Percentiles rank a stretch among this genome's conserved stretches.
Evolutionary conservation across 805 yeast genomes (phyloP).

Genomic region (Cyberlindnera lachancei): DNA sequence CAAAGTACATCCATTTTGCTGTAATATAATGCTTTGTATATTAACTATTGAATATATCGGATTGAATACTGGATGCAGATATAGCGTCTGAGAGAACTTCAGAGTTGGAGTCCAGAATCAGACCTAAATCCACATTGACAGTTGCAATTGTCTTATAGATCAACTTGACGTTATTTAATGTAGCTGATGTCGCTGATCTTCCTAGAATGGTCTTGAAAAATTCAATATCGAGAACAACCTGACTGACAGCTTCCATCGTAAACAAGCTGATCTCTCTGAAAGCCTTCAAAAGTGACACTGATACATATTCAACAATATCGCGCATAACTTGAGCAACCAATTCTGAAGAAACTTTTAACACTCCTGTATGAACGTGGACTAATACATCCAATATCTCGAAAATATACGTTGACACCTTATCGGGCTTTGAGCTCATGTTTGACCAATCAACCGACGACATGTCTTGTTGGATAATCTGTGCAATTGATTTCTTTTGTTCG

Average conservation of each 20-base stretch:
- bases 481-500: slow-evolving; percentile 35
- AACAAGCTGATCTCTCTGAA: slow-evolving; percentile 38
- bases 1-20: too few species aligned
- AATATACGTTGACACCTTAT: slow-evolving; percentile 38
- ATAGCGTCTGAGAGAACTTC: slow-evolving; percentile 12
- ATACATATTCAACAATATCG: slow-evolving; percentile 35
- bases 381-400: slow-evolving; percentile 42
- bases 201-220: slow-evolving; percentile 33
- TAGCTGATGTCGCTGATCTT: slow-evolving; percentile 9
- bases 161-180: slow-evolving; percentile 15
- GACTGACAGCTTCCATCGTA: slow-evolving; percentile 41
- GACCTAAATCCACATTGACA: slow-evolving; percentile 6
- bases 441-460: slow-evolving; percentile 38
- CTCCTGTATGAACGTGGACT: slow-evolving; percentile 45
- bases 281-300: slow-evolving; percentile 28
- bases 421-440: slow-evolving; percentile 24
- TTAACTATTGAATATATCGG: slow-evolving; percentile 16
- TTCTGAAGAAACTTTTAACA: slow-evolving; percentile 39
- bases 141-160: slow-evolving; percentile 15
- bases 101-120: slow-evolving; percentile 5
- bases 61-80: slow-evolving; percentile 16
- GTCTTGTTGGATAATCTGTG: slow-evolving; percentile 33
- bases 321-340: slow-evolving; percentile 37
- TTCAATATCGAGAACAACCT: slow-evolving; percentile 46
- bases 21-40: too few species aligned